Evolutionary conservation across 2,329 filamentous ascomycete genomes (phyloP), one percentile per base, ranked within the genome.

Genomic region (Magnaporthiopsis poae): DNA sequence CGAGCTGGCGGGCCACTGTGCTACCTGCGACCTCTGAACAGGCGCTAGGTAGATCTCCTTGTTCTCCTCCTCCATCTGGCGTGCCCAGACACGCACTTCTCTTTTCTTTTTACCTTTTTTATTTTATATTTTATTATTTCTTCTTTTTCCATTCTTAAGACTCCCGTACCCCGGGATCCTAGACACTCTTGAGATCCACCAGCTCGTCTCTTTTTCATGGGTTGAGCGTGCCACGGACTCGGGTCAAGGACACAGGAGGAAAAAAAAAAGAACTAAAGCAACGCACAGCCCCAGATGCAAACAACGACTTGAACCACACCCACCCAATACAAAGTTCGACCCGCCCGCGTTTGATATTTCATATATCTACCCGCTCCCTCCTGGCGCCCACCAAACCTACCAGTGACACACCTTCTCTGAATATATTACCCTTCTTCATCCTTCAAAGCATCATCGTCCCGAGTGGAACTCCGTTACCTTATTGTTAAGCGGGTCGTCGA

Each of bases 261-360:
- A 52, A 61, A 64, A 61, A 56, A 31, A 64, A n/a, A 61, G 36
- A 25, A 65, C 39, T 52, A 52, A 52, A 52, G 39, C 18, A 52
- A 52, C 39, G 39, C 39, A 52, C 39, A 52, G 39, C 39, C 39
- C 15, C 39, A 15, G 39, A 21, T 52, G 39, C 39, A 18, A 52
- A 18, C 39, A 52, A 52, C 39, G 39, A 52, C 39, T 52, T 52
- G 39, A 25, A 61, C 13, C 31, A 31, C 31, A 31, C 11, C 21
- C 62, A 29, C 27, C 29, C 46, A 36, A 56, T 46, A 25, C 52
- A 52, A 52, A 52, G 39, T 52, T 52, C 39, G 39, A 52, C 39
- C 39, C 39, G 39, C 39, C 18, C 39, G 39, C 39, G 39, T 52
- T 36, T 52, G 4, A 52, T 52, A 52, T 52, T 52, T 52, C 39